A percentile compares a stretch with the other conserved stretches of the same genome.
These are phyloP conservation scores for Magnolia kwangsiensis DNA, from an alignment of 164 flowering plant species.

Conservation along the genomic window DNA sequence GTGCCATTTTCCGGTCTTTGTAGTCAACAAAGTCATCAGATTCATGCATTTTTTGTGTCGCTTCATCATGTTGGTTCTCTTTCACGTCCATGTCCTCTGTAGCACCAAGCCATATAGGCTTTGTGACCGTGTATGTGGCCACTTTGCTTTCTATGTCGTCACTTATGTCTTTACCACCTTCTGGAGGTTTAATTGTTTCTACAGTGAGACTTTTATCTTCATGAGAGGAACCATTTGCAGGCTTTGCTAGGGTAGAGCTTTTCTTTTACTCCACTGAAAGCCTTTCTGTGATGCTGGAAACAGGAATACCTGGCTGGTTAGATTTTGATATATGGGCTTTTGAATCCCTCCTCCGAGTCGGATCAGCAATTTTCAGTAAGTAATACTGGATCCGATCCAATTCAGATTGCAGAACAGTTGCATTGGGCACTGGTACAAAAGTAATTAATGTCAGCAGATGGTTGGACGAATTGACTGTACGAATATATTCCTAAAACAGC, in stretches of 20 bases:
- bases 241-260: no score
- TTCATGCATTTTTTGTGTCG: constrained; percentile 22
- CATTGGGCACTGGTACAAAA: constrained; percentile 51
- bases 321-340: constrained; percentile 30
- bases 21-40: constrained; percentile 75
- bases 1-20: constrained; percentile 60
- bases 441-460: constrained; percentile 12
- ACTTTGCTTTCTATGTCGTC: no score
- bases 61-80: constrained; percentile 27
- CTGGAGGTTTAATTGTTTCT: no score
- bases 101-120: constrained; percentile 98
- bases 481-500: no score
- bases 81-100: constrained; percentile 34
- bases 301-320: constrained; percentile 20
- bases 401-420: constrained; percentile 64
- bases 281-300: constrained; percentile 20
- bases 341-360: constrained; percentile 57
- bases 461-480: no score
- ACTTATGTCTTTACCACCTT: no score
- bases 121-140: constrained; percentile 37
- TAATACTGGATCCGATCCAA: constrained; percentile 65
- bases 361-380: constrained; percentile 89
- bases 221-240: constrained; percentile 13
- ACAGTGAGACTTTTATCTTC: not conserved
- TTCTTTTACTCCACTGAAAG: constrained; percentile 15